phyloP scores from a whole-genome alignment of 2,329 filamentous ascomycete genomes.

The Xylariaceae sp. region DNA sequence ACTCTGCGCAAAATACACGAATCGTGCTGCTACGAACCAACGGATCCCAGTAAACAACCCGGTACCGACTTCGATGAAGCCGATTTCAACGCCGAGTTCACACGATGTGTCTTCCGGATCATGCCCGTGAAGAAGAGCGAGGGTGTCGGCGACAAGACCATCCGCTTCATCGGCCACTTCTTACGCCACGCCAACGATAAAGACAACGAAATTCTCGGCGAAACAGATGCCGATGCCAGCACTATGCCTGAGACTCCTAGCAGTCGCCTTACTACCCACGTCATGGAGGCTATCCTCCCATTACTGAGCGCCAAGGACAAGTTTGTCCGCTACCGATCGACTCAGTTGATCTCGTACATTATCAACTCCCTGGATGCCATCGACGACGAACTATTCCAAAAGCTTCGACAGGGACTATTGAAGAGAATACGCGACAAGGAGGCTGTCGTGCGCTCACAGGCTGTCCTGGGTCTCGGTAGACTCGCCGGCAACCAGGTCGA shows the following conservation, averaged over 20 bases:
- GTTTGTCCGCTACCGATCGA: constrained; percentile 80
- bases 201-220: constrained; percentile 63
- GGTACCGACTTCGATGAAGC: constrained; percentile 71
- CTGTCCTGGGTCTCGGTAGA: constrained; percentile 81
- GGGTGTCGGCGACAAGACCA: constrained; percentile 74
- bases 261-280: constrained; percentile 66
- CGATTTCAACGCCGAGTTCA: constrained; percentile 82
- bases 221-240: constrained; percentile 62
- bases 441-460: constrained; percentile 83
- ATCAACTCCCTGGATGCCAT: constrained; percentile 90
- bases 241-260: constrained; percentile 77
- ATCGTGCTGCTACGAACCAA: constrained; percentile 64
- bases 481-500: constrained; percentile 74
- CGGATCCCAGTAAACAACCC: constrained; percentile 45
- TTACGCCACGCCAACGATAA: constrained; percentile 66
- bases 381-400: constrained; percentile 84
- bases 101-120: constrained; percentile 73
- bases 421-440: constrained; percentile 93
- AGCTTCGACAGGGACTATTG: constrained; percentile 70
- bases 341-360: constrained; percentile 84
- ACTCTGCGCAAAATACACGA: constrained; percentile 88
- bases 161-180: constrained; percentile 85
- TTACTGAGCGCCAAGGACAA: constrained; percentile 88
- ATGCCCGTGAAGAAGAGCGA: constrained; percentile 91
- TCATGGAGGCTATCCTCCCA: constrained; percentile 69